Conservation (phyloP, 805 yeast species). For the Teunomyces barrocoloradensis region DNA sequence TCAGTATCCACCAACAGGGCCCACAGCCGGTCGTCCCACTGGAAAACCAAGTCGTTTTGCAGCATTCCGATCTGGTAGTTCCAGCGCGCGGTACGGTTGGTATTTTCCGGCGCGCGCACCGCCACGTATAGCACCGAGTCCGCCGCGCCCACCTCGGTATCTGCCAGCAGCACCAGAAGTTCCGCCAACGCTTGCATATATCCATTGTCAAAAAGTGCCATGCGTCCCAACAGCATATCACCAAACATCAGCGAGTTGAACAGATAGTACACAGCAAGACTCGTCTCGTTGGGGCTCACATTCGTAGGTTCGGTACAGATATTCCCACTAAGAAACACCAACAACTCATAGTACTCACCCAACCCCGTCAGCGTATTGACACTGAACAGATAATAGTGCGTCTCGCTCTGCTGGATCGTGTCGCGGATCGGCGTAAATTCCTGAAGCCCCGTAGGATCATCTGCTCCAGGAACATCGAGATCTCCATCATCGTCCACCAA, state of each 20-base stretch:
- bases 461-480: not conserved
- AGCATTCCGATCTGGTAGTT: slow-evolving; percentile 65
- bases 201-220: slow-evolving; percentile 31
- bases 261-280: slow-evolving; percentile 38
- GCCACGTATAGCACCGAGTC: slow-evolving; percentile 31
- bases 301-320: slow-evolving; percentile 36
- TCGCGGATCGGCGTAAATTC: slow-evolving; percentile 38
- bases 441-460: slow-evolving; percentile 24
- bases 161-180: slow-evolving; percentile 18
- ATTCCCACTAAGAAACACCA: slow-evolving; percentile 52
- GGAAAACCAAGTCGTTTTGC: slow-evolving; percentile 59
- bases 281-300: slow-evolving; percentile 19
- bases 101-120: slow-evolving; percentile 40
- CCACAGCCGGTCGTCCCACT: slow-evolving; percentile 63
- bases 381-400: slow-evolving; percentile 41
- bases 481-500: not conserved
- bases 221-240: slow-evolving; percentile 25
- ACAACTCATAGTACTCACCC: slow-evolving; percentile 44
- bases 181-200: slow-evolving; percentile 41
- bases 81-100: slow-evolving; percentile 46
- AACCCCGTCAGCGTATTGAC: slow-evolving; percentile 46
- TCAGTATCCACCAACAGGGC: slow-evolving; percentile 67
- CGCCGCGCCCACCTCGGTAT: slow-evolving; percentile 5
- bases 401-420: slow-evolving; percentile 34
- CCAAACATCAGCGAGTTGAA: slow-evolving; percentile 35